Percentiles rank a stretch among this genome's conserved stretches.
Conservation (phyloP, 495 filamentous ascomycete genomes). For the Podospora pseudoanserina region DNA sequence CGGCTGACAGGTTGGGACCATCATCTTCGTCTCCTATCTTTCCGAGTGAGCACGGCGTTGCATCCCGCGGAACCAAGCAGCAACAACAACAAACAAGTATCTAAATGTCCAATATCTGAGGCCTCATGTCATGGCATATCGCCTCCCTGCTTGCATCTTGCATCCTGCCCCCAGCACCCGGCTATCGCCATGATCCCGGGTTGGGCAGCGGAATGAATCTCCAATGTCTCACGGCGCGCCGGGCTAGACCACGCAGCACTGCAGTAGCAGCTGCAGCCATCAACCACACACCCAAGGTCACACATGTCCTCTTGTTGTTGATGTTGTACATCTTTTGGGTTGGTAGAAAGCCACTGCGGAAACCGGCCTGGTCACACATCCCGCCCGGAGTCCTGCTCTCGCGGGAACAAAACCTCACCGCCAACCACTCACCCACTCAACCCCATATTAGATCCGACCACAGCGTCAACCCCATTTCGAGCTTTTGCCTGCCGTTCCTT, state of each 20-base stretch:
- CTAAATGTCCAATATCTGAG: neutral
- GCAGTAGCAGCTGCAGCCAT: neutral
- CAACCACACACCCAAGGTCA: neutral
- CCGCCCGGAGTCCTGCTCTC: neutral
- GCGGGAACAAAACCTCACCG: neutral
- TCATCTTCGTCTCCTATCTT: neutral
- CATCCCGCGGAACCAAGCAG: neutral
- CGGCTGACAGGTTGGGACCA: neutral
- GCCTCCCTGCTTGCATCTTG: neutral
- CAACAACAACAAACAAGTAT: neutral
- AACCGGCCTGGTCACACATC: neutral
- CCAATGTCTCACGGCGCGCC: neutral
- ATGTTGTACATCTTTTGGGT: neutral
- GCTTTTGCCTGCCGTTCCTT: neutral
- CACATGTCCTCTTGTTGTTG: neutral
- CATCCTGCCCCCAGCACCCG: no score
- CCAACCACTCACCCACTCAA: neutral
- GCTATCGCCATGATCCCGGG: neutral
- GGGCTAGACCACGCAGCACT: neutral
- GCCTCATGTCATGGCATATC: neutral
- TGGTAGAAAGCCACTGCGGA: neutral
- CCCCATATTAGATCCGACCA: neutral
- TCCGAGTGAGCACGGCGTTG: slow-evolving; percentile 6
- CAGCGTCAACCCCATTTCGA: neutral
- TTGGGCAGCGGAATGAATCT: neutral